Evolutionary conservation across 106 monocot species (phyloP).

Genomic region (Dendrobium officinale): DNA sequence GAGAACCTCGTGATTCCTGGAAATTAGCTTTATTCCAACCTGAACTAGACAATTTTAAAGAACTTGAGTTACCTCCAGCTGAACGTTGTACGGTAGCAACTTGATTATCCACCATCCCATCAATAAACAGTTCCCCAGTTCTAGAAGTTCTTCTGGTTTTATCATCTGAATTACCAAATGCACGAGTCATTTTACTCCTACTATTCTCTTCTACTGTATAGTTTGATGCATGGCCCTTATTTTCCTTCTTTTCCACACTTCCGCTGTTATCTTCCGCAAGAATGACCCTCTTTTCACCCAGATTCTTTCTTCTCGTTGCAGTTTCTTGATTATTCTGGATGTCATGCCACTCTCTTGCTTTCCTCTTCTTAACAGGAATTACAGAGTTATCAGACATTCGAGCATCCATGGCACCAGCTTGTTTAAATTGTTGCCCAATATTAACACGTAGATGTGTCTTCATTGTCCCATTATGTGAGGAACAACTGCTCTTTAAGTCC

Average conservation of each 20-base stretch:
- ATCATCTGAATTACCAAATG: too few species aligned
- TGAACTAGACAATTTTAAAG: too few species aligned
- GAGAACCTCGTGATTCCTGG: too few species aligned
- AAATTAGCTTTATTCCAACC: too few species aligned
- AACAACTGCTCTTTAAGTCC: neutral
- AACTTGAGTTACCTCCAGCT: too few species aligned
- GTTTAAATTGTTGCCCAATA: neutral
- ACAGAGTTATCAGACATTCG: neutral
- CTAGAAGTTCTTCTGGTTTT: too few species aligned
- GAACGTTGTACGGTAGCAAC: too few species aligned
- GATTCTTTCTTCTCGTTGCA: neutral
- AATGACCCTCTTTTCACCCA: neutral
- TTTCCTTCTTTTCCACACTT: neutral
- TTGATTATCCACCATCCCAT: too few species aligned
- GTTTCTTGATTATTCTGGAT: neutral
- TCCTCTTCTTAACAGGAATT: slow-evolving; percentile 2
- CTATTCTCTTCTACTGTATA: too few species aligned
- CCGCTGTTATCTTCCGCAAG: neutral
- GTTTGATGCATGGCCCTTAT: neutral
- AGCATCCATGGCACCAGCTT: neutral
- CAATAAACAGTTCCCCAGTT: too few species aligned
- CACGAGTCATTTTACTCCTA: too few species aligned
- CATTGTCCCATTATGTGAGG: neutral
- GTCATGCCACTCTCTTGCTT: neutral
- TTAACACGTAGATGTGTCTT: neutral